These are phyloP conservation scores for Aegilops umbellulata DNA, from an alignment of 176 grass and related monocot species.

Conservation along the genomic window DNA sequence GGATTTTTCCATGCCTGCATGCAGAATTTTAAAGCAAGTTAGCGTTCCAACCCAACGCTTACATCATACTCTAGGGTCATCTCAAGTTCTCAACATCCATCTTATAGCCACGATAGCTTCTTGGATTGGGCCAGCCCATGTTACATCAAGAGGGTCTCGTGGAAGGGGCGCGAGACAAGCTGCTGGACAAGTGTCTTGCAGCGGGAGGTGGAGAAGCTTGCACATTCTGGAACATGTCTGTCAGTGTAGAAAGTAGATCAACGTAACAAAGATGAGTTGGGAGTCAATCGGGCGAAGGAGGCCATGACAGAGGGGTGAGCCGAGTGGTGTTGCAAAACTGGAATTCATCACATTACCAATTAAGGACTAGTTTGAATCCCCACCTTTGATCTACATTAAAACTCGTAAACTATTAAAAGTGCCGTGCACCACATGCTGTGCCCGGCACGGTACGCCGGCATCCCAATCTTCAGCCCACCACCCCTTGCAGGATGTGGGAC, in stretches of 20 bases:
- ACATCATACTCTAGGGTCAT: not conserved
- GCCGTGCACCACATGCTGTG: not conserved
- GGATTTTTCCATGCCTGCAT: not conserved
- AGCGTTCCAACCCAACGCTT: not conserved
- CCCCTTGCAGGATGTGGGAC: not conserved
- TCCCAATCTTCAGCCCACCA: not conserved
- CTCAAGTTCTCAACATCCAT: not conserved
- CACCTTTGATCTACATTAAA: not conserved
- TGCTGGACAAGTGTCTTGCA: not conserved
- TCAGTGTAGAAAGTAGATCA: not conserved
- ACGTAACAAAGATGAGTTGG: not conserved
- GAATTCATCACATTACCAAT: not conserved
- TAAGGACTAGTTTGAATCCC: not conserved
- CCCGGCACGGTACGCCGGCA: not conserved
- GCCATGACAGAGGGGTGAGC: not conserved
- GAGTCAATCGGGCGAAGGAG: not conserved
- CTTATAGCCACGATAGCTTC: not conserved
- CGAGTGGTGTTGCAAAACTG: not conserved
- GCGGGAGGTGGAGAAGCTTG: not conserved
- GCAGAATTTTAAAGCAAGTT: conserved; percentile 17
- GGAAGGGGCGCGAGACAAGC: not conserved
- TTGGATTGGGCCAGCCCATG: not conserved
- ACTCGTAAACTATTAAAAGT: not conserved
- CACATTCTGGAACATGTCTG: not conserved
- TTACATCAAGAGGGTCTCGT: not conserved